phyloP scores from a whole-genome alignment of 1,139 yeast genomes.

The Blastobotrys petasosporus region DNA sequence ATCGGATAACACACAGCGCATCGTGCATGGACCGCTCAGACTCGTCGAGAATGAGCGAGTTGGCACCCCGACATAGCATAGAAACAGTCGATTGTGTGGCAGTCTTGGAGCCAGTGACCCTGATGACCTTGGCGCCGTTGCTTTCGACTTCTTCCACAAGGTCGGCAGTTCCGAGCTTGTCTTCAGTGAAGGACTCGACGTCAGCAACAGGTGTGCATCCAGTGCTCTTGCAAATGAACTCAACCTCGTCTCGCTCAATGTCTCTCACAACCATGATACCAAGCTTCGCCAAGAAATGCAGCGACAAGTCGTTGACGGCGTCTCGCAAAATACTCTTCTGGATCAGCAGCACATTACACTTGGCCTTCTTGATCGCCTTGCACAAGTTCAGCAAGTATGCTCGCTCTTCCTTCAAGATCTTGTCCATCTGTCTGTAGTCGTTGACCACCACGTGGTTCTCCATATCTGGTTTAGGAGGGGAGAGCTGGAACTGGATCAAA shows the following conservation, averaged over 20 bases:
- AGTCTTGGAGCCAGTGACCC: conserved; percentile 83
- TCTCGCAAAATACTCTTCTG: conserved; percentile 95
- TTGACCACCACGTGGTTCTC: conserved; percentile 95
- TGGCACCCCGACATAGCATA: conserved; percentile 92
- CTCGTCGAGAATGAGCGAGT: conserved; percentile 82
- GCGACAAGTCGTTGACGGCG: conserved; percentile 93
- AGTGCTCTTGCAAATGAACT: conserved; percentile 81
- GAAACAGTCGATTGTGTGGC: conserved; percentile 61
- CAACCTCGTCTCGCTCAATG: conserved; percentile 94
- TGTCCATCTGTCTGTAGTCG: conserved; percentile 98
- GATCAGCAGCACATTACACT: conserved; percentile 87
- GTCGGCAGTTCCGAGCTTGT: conserved; percentile 87
- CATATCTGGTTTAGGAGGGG: conserved; percentile 99
- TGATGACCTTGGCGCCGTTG: conserved; percentile 87
- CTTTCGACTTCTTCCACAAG: conserved; percentile 87
- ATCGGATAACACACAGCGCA: conserved; percentile 93
- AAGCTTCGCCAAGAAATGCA: conserved; percentile 87
- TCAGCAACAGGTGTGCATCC: conserved; percentile 98
- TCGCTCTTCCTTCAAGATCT: conserved; percentile 94
- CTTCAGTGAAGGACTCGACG: conserved; percentile 85
- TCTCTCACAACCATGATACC: conserved; percentile 93
- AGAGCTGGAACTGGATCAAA: conserved; percentile 87
- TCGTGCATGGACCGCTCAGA: conserved; percentile 96
- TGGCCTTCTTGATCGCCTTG: conserved; percentile 92
- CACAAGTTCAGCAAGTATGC: conserved; percentile 90